Base-by-base conservation (phyloP, 2,329 filamentous ascomycete species). In the Calonectria ilicicola region DNA sequence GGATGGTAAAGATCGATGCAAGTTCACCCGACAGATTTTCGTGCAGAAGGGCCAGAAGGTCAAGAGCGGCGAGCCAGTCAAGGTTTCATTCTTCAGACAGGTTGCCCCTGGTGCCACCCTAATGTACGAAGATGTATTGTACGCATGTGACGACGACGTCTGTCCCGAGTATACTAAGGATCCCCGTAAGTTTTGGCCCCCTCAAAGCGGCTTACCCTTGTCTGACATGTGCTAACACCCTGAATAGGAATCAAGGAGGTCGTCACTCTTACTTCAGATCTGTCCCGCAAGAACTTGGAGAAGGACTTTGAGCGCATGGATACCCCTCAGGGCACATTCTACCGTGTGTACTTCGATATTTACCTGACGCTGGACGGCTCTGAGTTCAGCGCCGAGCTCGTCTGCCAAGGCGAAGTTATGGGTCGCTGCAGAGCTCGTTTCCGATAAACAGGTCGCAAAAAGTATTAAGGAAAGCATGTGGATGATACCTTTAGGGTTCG, bases 221-320 rank as follows among this genome's bases (percentile, higher is more conserved):
- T 26, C 10, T 35, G n/a, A 29, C 23, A 21, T 44, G 64, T 70
- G 76, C 83, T 84, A 83, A 82, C 77, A 60, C 63, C 19, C 69
- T 53, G 44, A 27, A 75, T 78, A 98, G 96, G 96, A 78, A 98
- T 98, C 91, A 98, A 98, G 90, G 97, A 98, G 86, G 95, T 98
- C 70, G 97, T 98, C 76, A 99, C 97, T 1, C 92, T 99, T 64
- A 98, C 97, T 2, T 98, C 96, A 2, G 97, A 99, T 83, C 89
- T 99, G 70, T 98, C 96, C 62, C 93, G 96, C 80, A 99, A 98
- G 90, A 98, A 98, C 83, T 92, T 99, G 15, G 97, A 99, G 85
- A 98, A 98, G 86, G 97, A 99, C 84, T 99, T 99, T 81, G 97
- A 99, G 86, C 93, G 97, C 82, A 98, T 98, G 97, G 97, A 98